phyloP scores from a whole-genome alignment of 2,329 filamentous ascomycete genomes.

The Pseudogymnoascus sp. region DNA sequence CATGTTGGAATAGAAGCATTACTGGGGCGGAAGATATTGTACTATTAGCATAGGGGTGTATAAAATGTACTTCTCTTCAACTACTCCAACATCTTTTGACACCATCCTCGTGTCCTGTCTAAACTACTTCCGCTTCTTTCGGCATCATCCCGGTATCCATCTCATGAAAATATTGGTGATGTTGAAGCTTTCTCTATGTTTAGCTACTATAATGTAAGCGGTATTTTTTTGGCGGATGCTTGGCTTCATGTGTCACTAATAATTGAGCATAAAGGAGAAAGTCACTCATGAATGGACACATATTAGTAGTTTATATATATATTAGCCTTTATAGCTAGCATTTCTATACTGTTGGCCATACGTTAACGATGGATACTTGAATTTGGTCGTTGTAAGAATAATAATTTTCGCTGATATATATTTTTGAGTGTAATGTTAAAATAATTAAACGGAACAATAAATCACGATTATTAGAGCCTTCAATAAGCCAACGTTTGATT shows the following conservation, averaged over 20 bases:
- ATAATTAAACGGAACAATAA: too few species aligned
- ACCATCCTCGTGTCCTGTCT: too few species aligned
- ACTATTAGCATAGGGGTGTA: slow-evolving; percentile 29
- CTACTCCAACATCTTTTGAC: background rate
- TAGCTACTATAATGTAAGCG: background rate
- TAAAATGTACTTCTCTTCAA: slow-evolving; percentile 22
- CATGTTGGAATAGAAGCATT: slow-evolving; percentile 16
- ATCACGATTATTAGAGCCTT: too few species aligned
- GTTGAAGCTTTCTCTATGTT: background rate
- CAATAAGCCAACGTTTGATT: background rate
- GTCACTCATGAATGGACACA: background rate
- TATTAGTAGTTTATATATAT: background rate
- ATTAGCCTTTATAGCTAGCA: background rate
- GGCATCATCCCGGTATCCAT: background rate
- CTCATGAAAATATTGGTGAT: background rate
- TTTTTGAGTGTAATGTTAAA: too few species aligned
- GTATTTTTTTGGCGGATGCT: background rate
- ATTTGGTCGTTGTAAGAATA: background rate
- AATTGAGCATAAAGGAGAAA: background rate
- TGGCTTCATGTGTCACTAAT: background rate
- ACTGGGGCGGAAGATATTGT: slow-evolving; percentile 22
- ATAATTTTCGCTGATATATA: background rate
- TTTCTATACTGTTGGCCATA: background rate
- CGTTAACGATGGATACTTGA: too few species aligned
- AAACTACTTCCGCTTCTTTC: too few species aligned